Evolutionary conservation across 2,329 filamentous ascomycete genomes (phyloP).

Genomic region (Pestalotiopsis sp.): DNA sequence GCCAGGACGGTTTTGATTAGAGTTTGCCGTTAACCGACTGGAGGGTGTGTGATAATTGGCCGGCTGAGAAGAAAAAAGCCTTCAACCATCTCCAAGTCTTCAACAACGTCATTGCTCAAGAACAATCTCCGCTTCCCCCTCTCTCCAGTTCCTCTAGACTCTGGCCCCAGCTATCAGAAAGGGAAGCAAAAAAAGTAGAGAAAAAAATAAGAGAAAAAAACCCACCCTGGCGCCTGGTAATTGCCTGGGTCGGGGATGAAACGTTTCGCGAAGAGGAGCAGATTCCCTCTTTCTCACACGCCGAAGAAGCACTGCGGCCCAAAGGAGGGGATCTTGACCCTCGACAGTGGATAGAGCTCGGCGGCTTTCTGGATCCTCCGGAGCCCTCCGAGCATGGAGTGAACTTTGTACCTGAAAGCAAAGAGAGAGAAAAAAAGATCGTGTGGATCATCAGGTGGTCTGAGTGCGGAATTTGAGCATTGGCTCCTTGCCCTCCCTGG

Average conservation of each 20-base stretch:
- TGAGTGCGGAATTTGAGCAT: conserved; percentile 1
- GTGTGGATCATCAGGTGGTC: not conserved
- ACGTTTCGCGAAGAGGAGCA: conserved; percentile 7
- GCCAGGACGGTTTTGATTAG: not conserved
- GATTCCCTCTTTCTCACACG: not conserved
- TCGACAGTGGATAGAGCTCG: not conserved
- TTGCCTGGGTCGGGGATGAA: not conserved
- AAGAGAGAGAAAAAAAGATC: not conserved
- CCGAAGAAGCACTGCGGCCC: conserved; percentile 4
- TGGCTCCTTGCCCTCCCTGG: not conserved
- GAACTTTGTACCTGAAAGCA: not conserved
- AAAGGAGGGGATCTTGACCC: not conserved
- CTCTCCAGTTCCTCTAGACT: not conserved
- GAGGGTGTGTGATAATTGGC: not conserved
- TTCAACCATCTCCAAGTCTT: not conserved
- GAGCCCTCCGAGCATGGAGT: not conserved
- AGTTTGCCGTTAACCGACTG: not conserved
- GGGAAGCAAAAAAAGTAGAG: not conserved
- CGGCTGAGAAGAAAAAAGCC: not conserved
- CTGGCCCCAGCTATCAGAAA: not conserved
- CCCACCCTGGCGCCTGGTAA: not conserved
- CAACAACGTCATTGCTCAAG: not conserved
- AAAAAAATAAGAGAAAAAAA: not conserved
- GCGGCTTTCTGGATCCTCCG: conserved; percentile 9
- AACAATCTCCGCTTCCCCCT: not conserved